Evolutionary conservation across 2,329 filamentous ascomycete genomes (phyloP), one percentile per base, ranked within the genome.

Genomic region (Claviceps cyperi): DNA sequence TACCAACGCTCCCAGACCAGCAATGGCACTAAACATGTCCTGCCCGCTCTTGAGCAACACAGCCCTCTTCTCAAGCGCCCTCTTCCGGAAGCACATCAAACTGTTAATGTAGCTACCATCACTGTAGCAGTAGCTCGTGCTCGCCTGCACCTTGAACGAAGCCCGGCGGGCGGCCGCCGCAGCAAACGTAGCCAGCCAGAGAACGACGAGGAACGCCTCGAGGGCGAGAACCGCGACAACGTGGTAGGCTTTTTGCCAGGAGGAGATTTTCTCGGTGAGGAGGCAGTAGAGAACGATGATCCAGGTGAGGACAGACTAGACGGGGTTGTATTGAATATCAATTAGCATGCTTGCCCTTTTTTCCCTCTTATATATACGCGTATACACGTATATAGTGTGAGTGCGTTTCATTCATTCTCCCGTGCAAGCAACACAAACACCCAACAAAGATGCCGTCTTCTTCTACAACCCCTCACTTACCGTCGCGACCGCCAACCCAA

Each of bases 141-240:
- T 47, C 14, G 64, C 58, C 8, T 54, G 53, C 47, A 65, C 62
- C 4, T 54, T 58, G 56, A 69, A 74, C 17, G 52, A 52, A 36
- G 64, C 62, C 32, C 71, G 66, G 48, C 56, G 60, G 19, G 66
- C 63, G 8, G 72, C 72, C 14, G 64, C 63, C 24, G 69, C 64
- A 15, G 65, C 65, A 52, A 62, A 69, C n/a, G 66, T 64, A 0
- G 69, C 64, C 17, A 75, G 67, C 73, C 73, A 75, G 49, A 75
- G 63, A 50, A 75, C 55, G 45, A 69, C 56, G 59, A 75, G 62
- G 43, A 73, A 59, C 4, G 57, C 63, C 44, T 75, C 71, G 21
- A 75, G 62, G 14, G 60, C 60, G 7, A 75, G 58, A 9, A 73
- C 62, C 40, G 70, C 71, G 54, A 68, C 64, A 51, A 72, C 63